These are phyloP conservation scores for Tolypocladium pustulatum DNA, from an alignment of 2,329 filamentous ascomycete genomes.

Conservation along the genomic window DNA sequence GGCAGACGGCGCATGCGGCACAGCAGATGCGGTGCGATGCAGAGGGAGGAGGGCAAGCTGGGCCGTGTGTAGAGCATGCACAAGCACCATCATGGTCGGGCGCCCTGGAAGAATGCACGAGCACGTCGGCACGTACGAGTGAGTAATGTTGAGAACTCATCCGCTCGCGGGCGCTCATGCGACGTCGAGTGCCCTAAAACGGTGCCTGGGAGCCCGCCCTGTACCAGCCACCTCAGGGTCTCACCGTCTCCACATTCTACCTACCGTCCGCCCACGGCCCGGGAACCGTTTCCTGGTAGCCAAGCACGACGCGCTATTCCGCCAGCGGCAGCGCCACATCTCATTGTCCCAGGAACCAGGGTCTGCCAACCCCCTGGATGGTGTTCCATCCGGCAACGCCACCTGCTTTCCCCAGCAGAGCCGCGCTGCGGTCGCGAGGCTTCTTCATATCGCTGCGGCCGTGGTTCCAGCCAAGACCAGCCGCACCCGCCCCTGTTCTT, in stretches of 20 bases:
- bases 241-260: not conserved
- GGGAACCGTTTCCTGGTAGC: too few relatives aligned
- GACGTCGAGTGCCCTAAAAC: not conserved
- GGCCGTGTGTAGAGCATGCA: too few relatives aligned
- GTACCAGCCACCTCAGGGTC: not conserved
- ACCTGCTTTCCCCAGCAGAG: not conserved
- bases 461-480: too few relatives aligned
- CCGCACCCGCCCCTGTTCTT: not conserved
- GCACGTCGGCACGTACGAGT: too few relatives aligned
- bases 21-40: too few relatives aligned
- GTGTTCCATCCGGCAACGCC: not conserved
- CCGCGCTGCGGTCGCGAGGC: not conserved
- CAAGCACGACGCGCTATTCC: not conserved
- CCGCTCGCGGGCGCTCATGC: not conserved
- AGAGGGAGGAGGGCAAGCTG: not conserved
- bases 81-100: not conserved
- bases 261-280: not conserved
- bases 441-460: too few relatives aligned
- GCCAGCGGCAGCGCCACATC: not conserved
- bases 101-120: too few relatives aligned
- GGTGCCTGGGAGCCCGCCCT: not conserved
- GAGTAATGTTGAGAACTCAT: too few relatives aligned
- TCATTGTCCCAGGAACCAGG: not conserved
- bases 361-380: not conserved
- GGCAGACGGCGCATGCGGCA: not conserved